These are phyloP conservation scores for Colletotrichum liriopes DNA, from an alignment of 2,329 filamentous ascomycete species.

Conservation along the genomic window DNA sequence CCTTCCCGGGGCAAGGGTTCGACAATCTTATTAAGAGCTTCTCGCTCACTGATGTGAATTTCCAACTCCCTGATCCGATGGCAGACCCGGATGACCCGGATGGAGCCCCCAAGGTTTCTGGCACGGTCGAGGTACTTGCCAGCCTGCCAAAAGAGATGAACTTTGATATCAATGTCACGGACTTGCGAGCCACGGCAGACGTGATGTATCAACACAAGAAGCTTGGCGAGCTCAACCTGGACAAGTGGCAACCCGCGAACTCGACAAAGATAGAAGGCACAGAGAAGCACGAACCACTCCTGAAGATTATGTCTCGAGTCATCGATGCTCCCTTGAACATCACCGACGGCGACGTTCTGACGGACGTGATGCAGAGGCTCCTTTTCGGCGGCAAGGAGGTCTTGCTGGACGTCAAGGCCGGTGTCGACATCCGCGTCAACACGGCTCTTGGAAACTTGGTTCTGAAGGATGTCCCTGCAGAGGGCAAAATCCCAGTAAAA, in stretches of 20 bases:
- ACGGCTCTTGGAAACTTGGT: slow-evolving; percentile 87
- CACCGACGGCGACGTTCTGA: slow-evolving; percentile 84
- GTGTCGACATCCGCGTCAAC: slow-evolving; percentile 85
- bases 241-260: slow-evolving; percentile 87
- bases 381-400: slow-evolving; percentile 81
- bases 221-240: slow-evolving; percentile 85
- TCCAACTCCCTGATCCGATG: slow-evolving; percentile 85
- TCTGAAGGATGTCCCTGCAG: slow-evolving; percentile 86
- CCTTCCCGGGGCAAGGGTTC: slow-evolving; percentile 86
- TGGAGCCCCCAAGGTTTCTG: slow-evolving; percentile 84
- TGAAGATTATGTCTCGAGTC: slow-evolving; percentile 84
- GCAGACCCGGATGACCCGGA: slow-evolving; percentile 81
- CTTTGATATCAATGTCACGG: slow-evolving; percentile 83
- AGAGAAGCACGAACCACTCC: slow-evolving; percentile 70
- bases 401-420: slow-evolving; percentile 81
- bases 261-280: slow-evolving; percentile 78
- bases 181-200: slow-evolving; percentile 83
- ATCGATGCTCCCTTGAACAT: slow-evolving; percentile 86
- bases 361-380: slow-evolving; percentile 84
- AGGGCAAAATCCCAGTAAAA: slow-evolving; percentile 92
- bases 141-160: slow-evolving; percentile 89
- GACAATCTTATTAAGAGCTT: slow-evolving; percentile 91
- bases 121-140: slow-evolving; percentile 84
- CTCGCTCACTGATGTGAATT: slow-evolving; percentile 87
- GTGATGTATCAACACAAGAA: slow-evolving; percentile 85